Conservation (phyloP, 1,284 basidiomycete species). For the Abortiporus biennis region DNA sequence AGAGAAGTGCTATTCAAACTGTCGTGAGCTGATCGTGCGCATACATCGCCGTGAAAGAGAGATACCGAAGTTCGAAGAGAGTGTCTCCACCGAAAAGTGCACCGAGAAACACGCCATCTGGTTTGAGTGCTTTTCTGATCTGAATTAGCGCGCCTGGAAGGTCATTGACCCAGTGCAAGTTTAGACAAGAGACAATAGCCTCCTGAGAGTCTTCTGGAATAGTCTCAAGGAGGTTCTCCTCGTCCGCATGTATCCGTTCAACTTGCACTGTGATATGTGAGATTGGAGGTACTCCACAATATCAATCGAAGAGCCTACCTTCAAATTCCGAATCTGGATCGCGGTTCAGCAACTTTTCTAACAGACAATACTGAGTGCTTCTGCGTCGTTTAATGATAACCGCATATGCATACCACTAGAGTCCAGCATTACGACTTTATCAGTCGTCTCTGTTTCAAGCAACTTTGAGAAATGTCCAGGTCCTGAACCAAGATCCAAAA, state of each 20-base stretch:
- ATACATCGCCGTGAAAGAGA: no score
- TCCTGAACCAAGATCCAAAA: conserved; percentile 94
- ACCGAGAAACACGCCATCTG: conserved; percentile 93
- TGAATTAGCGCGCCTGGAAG: conserved; percentile 91
- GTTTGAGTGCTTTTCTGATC: conserved; percentile 79
- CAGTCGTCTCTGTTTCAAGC: conserved; percentile 65
- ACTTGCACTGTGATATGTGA: conserved; percentile 50
- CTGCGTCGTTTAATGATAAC: not conserved
- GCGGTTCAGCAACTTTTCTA: conserved; percentile 63
- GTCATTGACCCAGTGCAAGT: conserved; percentile 98
- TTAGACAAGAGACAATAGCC: conserved; percentile 87
- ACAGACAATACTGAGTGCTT: not conserved
- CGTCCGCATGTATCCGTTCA: conserved; percentile 70
- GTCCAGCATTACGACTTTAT: conserved; percentile 85
- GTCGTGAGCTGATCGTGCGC: not conserved
- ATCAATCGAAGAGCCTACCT: conserved; percentile 38
- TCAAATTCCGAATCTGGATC: conserved; percentile 74
- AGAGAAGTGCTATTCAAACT: conserved; percentile 57
- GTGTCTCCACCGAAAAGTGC: conserved; percentile 97
- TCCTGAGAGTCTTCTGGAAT: conserved; percentile 80
- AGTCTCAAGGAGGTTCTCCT: conserved; percentile 63
- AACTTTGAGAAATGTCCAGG: conserved; percentile 88
- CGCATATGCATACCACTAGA: conserved; percentile 58
- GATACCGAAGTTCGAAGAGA: conserved; percentile 90
- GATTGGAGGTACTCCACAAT: not conserved